A percentile compares a stretch with the other conserved stretches of the same genome.
phyloP scores from a whole-genome alignment of 2,329 filamentous ascomycete genomes.

The Cladosporium halotolerans region DNA sequence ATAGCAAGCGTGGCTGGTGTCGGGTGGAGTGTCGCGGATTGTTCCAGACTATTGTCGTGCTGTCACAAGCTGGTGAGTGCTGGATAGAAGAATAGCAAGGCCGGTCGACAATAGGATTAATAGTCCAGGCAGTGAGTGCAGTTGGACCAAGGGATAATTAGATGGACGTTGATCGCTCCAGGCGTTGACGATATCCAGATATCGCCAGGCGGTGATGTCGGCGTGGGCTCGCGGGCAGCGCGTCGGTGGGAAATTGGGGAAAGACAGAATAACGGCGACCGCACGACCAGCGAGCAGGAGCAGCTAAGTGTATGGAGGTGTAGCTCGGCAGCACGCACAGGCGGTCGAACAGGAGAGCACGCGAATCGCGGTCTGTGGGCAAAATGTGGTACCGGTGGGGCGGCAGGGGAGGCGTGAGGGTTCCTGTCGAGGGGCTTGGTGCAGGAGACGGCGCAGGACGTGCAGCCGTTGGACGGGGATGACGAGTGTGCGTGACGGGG shows the following conservation, averaged over 20 bases:
- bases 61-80: slow-evolving; percentile 8
- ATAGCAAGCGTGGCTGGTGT: slow-evolving; percentile 12
- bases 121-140: slow-evolving; percentile 8
- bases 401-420: slow-evolving; percentile 17
- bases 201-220: slow-evolving; percentile 11
- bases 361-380: slow-evolving; percentile 15
- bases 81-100: slow-evolving; percentile 10
- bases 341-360: slow-evolving; percentile 13
- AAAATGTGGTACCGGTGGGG: slow-evolving; percentile 21
- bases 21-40: slow-evolving; percentile 5
- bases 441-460: slow-evolving; percentile 13
- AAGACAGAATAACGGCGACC: slow-evolving; percentile 16
- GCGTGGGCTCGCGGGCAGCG: slow-evolving; percentile 6
- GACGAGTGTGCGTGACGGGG: slow-evolving; percentile 10
- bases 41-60: not conserved
- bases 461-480: slow-evolving; percentile 10
- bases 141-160: slow-evolving; percentile 19
- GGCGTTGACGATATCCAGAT: slow-evolving; percentile 13
- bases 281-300: slow-evolving; percentile 19
- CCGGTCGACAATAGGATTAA: slow-evolving; percentile 23
- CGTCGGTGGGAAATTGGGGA: slow-evolving; percentile 8
- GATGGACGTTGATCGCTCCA: slow-evolving; percentile 17
- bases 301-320: slow-evolving; percentile 8
- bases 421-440: slow-evolving; percentile 15
- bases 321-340: slow-evolving; percentile 7